phyloP scores from a whole-genome alignment of 2,329 filamentous ascomycete species.

The Diaporthe sp. region DNA sequence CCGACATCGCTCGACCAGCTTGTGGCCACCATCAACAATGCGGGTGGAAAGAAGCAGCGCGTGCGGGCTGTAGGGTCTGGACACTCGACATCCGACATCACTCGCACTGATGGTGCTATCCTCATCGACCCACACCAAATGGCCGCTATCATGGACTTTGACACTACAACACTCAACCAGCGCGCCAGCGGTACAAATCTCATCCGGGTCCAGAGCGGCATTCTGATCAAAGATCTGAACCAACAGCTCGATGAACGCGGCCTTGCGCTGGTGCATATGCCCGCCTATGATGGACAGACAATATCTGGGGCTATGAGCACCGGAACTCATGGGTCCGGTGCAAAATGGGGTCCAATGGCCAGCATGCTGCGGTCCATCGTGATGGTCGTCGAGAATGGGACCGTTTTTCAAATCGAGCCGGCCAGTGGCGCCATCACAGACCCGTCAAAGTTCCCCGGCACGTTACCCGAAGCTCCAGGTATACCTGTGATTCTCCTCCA shows the following conservation, averaged over 20 bases:
- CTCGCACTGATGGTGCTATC: conserved; percentile 36
- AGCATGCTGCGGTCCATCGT: conserved; percentile 39
- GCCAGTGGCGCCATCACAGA: conserved; percentile 36
- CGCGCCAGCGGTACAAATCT: background rate
- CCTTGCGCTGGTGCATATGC: conserved; percentile 41
- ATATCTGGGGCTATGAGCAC: conserved; percentile 40
- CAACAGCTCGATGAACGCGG: conserved; percentile 38
- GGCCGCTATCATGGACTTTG: conserved; percentile 36
- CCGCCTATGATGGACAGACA: conserved; percentile 41
- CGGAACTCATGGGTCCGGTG: conserved; percentile 41
- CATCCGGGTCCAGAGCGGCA: conserved; percentile 39
- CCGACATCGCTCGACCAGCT: conserved; percentile 39
- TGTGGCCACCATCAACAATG: conserved; percentile 38
- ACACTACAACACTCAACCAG: conserved; percentile 24
- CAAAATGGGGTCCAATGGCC: conserved; percentile 37
- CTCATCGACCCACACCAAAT: conserved; percentile 37
- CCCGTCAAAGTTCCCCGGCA: conserved; percentile 35
- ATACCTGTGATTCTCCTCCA: conserved; percentile 39
- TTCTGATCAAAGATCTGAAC: conserved; percentile 41
- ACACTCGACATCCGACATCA: conserved; percentile 42
- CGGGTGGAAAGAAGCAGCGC: conserved; percentile 33
- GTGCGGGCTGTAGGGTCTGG: conserved; percentile 42
- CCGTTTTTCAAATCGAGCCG: conserved; percentile 42
- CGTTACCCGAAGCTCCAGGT: conserved; percentile 30
- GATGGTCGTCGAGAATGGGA: conserved; percentile 38